phyloP scores from a whole-genome alignment of 495 filamentous ascomycete genomes.

The Tirmania nivea region DNA sequence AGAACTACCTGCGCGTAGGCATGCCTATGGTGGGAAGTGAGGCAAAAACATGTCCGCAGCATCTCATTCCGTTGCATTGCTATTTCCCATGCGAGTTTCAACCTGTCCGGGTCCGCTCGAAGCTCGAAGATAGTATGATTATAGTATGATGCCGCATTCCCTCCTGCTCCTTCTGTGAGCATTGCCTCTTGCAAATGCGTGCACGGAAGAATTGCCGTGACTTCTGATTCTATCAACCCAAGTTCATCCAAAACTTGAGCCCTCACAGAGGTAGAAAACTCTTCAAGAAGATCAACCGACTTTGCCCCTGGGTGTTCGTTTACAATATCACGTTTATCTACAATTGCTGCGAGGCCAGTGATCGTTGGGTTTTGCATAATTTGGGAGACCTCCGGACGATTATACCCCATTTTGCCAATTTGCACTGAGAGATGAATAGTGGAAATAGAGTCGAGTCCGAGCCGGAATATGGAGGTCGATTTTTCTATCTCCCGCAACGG shows the following conservation, averaged over 20 bases:
- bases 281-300: constrained; percentile 5
- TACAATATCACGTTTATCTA: constrained; percentile 6
- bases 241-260: constrained; percentile 21
- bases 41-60: constrained; percentile 35
- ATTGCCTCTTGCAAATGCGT: constrained; percentile 68
- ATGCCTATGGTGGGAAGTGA: constrained; percentile 27
- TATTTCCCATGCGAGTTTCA: constrained; percentile 27
- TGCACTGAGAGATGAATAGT: constrained; percentile 42
- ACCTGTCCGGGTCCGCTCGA: constrained; percentile 20
- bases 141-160: constrained; percentile 26
- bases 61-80: constrained; percentile 37
- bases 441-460: constrained; percentile 65
- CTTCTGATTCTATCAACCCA: constrained; percentile 14
- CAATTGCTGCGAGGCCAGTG: constrained; percentile 28
- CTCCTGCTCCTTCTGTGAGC: constrained; percentile 32
- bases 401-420: constrained; percentile 24
- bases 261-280: constrained; percentile 23
- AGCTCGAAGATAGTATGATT: constrained; percentile 34
- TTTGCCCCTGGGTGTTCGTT: not conserved
- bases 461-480: constrained; percentile 34
- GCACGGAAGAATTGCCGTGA: constrained; percentile 45
- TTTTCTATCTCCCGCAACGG: constrained; percentile 25
- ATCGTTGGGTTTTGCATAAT: constrained; percentile 42
- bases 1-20: constrained; percentile 38
- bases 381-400: constrained; percentile 33